These are phyloP conservation scores for Prunus mume DNA, from an alignment of 306 rosid species.

Conservation along the genomic window DNA sequence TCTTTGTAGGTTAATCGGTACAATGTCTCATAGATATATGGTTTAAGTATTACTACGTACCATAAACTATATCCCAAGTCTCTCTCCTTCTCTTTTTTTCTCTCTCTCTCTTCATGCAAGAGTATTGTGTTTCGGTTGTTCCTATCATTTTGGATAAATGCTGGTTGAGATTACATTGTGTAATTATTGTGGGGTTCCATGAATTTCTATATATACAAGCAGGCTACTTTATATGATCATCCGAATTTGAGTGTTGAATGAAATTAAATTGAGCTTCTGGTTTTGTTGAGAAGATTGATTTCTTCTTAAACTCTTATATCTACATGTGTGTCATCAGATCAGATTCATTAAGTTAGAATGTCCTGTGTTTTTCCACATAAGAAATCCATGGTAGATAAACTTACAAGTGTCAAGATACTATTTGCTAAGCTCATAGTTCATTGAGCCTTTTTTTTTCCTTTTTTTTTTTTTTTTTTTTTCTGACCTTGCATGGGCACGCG, in stretches of 20 bases:
- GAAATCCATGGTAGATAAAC: too few species aligned
- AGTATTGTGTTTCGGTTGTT: not conserved
- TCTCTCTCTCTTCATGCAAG: not conserved
- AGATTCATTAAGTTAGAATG: not conserved
- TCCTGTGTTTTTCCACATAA: not conserved
- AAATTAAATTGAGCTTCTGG: not conserved
- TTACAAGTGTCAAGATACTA: too few species aligned
- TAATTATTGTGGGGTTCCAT: not conserved
- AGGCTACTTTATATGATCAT: not conserved
- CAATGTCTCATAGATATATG: not conserved
- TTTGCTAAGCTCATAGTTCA: too few species aligned
- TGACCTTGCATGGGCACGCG: too few species aligned
- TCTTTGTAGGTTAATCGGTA: conserved; percentile 1
- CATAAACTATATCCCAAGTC: too few species aligned
- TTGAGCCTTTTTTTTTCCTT: too few species aligned
- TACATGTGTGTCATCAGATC: not conserved
- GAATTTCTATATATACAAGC: not conserved
- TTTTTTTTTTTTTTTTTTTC: too few species aligned
- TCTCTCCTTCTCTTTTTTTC: not conserved
- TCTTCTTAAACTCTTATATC: not conserved
- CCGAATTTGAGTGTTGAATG: not conserved
- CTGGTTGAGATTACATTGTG: not conserved
- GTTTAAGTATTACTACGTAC: too few species aligned
- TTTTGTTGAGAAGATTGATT: not conserved
- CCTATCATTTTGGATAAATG: not conserved